Conservation (phyloP, 805 yeast species). For the Kregervanrija delftensis region DNA sequence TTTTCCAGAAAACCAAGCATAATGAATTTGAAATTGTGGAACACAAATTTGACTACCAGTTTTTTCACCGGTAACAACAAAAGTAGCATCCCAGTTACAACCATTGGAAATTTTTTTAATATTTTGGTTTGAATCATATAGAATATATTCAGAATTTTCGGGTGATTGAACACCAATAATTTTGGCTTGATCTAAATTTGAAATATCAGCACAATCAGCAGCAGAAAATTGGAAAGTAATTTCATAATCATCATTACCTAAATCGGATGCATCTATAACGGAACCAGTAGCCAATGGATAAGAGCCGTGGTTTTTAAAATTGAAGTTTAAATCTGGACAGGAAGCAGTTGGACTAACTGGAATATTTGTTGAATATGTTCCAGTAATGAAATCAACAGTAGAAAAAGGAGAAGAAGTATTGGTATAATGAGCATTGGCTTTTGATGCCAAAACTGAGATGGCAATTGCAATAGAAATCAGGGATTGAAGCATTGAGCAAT, state of each 20-base stretch:
- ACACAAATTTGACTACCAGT: slow-evolving; percentile 14
- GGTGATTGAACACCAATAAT: slow-evolving; percentile 26
- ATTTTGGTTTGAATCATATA: slow-evolving; percentile 21
- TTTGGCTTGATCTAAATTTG: slow-evolving; percentile 20
- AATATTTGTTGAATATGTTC: background rate
- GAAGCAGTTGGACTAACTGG: slow-evolving; percentile 1
- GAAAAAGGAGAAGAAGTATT: background rate
- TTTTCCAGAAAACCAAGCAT: slow-evolving; percentile 24
- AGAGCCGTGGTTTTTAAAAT: slow-evolving; percentile 3
- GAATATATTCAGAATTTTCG: slow-evolving; percentile 13
- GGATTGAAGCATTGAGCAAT: too few species aligned
- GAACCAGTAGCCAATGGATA: slow-evolving; percentile 15
- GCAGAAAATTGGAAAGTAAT: slow-evolving; percentile 13
- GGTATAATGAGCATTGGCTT: slow-evolving; percentile 1
- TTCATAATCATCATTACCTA: slow-evolving; percentile 10
- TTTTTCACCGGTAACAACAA: slow-evolving; percentile 18
- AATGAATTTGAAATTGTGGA: slow-evolving; percentile 26
- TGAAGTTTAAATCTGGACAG: slow-evolving; percentile 15
- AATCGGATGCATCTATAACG: slow-evolving; percentile 8
- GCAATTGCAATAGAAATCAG: slow-evolving; percentile 10
- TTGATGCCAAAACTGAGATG: background rate
- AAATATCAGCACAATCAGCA: slow-evolving; percentile 8
- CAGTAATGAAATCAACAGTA: slow-evolving; percentile 8
- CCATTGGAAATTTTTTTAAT: slow-evolving; percentile 17
- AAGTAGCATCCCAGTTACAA: slow-evolving; percentile 22